These are phyloP conservation scores for Wickerhamomyces bisporus DNA, from an alignment of 805 yeast genomes.

Conservation along the genomic window DNA sequence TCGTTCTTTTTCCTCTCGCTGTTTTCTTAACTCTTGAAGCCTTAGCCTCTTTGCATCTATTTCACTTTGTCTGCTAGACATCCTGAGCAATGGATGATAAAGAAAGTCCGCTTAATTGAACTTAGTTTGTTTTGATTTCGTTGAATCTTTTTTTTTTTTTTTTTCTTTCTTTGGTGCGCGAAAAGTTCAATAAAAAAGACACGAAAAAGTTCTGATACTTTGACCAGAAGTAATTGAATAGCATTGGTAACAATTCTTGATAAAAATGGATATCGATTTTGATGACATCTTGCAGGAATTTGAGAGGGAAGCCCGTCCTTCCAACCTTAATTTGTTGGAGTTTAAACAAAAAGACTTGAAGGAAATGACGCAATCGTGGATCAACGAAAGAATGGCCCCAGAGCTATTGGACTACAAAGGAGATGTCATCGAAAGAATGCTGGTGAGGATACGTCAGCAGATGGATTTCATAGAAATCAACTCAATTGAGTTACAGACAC, in stretches of 20 bases:
- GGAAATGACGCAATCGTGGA: conserved; percentile 61
- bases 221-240: too few relatives aligned
- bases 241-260: too few relatives aligned
- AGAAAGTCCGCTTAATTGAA: too few relatives aligned
- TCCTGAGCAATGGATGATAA: conserved; percentile 5
- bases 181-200: too few relatives aligned
- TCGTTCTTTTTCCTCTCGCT: conserved; percentile 31
- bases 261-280: conserved; percentile 43
- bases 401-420: conserved; percentile 76
- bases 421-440: conserved; percentile 49
- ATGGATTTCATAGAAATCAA: conserved; percentile 73
- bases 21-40: conserved; percentile 46
- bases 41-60: conserved; percentile 49
- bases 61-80: conserved; percentile 32
- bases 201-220: too few relatives aligned
- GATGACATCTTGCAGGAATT: conserved; percentile 69
- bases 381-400: conserved; percentile 81
- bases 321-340: conserved; percentile 16
- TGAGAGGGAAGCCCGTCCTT: conserved; percentile 40
- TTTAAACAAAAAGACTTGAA: conserved; percentile 33
- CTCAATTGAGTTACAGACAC: conserved; percentile 67
- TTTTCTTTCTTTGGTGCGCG: neutral
- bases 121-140: too few relatives aligned
- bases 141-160: neutral
- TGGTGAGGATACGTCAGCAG: conserved; percentile 58